These are phyloP conservation scores for Monosporascus sp. DNA, from an alignment of 2,329 filamentous ascomycete species.

Conservation along the genomic window DNA sequence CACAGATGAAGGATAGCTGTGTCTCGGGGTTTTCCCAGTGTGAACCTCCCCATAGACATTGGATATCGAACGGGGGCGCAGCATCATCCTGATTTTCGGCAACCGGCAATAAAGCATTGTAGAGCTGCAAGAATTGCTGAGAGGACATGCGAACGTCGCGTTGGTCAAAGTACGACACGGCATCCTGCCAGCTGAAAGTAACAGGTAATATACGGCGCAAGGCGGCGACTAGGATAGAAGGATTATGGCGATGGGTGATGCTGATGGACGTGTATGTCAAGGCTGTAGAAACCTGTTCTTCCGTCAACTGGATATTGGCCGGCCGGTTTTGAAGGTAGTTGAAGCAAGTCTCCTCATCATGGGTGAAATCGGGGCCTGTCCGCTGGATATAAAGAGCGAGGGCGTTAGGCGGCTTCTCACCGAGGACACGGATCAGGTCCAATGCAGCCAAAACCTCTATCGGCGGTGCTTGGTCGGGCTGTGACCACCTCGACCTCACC, in stretches of 20 bases:
- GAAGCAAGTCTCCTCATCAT: conserved; percentile 63
- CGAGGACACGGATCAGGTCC: conserved; percentile 61
- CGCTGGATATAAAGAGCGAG: conserved; percentile 66
- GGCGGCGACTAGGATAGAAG: conserved; percentile 54
- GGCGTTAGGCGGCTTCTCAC: conserved; percentile 49
- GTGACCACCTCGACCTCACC: conserved; percentile 62
- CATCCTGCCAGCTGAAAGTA: conserved; percentile 63
- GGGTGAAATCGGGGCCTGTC: conserved; percentile 68
- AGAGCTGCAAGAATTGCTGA: conserved; percentile 74
- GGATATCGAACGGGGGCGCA: conserved; percentile 66
- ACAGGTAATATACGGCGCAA: conserved; percentile 56
- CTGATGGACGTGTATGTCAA: conserved; percentile 63
- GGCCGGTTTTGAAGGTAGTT: conserved; percentile 48
- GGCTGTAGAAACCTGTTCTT: conserved; percentile 77
- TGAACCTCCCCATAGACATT: conserved; percentile 77
- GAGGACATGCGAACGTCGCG: conserved; percentile 70
- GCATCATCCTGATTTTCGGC: conserved; percentile 50
- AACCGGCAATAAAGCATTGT: conserved; percentile 69
- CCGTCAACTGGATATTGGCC: conserved; percentile 58
- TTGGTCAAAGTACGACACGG: conserved; percentile 77
- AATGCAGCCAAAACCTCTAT: conserved; percentile 65
- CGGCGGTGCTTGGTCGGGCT: conserved; percentile 59
- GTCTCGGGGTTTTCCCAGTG: conserved; percentile 81
- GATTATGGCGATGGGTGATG: conserved; percentile 47
- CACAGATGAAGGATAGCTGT: conserved; percentile 88